Conservation (phyloP, 2,329 filamentous ascomycete species). For the Colletotrichum cordylinicola region DNA sequence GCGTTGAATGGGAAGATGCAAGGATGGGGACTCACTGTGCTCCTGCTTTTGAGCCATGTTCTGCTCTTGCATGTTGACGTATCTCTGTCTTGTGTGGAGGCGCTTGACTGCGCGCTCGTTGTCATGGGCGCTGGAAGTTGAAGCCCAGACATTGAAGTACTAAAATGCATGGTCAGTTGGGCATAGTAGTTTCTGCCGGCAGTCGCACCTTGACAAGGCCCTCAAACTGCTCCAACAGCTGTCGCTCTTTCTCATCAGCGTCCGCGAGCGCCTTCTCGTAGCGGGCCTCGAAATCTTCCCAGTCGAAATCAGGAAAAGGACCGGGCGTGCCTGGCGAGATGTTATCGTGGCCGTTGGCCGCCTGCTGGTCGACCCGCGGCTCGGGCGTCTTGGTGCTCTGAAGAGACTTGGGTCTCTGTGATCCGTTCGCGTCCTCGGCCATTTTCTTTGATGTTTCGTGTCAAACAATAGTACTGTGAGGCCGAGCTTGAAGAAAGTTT, state of each 20-base stretch:
- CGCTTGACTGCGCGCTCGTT: constrained; percentile 79
- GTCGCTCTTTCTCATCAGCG: constrained; percentile 67
- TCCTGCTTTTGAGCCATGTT: constrained; percentile 75
- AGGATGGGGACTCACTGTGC: constrained; percentile 70
- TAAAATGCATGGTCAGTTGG: constrained; percentile 37
- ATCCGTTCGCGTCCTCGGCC: not conserved
- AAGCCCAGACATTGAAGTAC: constrained; percentile 84
- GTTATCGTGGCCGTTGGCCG: constrained; percentile 32
- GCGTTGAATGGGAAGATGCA: not conserved
- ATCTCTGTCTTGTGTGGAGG: constrained; percentile 78
- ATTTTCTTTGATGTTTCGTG: not conserved
- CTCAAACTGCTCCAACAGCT: constrained; percentile 71
- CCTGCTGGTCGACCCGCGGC: constrained; percentile 37
- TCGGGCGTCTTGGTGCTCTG: constrained; percentile 41
- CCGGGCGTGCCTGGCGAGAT: constrained; percentile 55
- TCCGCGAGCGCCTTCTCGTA: constrained; percentile 72
- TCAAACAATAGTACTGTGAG: not conserved
- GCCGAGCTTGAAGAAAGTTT: not conserved
- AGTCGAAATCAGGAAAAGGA: constrained; percentile 68
- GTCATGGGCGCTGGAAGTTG: constrained; percentile 74
- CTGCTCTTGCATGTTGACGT: constrained; percentile 77
- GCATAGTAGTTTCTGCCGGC: not conserved
- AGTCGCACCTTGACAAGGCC: constrained; percentile 64
- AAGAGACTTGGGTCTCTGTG: constrained; percentile 13
- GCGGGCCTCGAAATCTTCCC: constrained; percentile 75